These are phyloP conservation scores for Mycogone perniciosa DNA, from an alignment of 2,329 filamentous ascomycete genomes.

Conservation along the genomic window DNA sequence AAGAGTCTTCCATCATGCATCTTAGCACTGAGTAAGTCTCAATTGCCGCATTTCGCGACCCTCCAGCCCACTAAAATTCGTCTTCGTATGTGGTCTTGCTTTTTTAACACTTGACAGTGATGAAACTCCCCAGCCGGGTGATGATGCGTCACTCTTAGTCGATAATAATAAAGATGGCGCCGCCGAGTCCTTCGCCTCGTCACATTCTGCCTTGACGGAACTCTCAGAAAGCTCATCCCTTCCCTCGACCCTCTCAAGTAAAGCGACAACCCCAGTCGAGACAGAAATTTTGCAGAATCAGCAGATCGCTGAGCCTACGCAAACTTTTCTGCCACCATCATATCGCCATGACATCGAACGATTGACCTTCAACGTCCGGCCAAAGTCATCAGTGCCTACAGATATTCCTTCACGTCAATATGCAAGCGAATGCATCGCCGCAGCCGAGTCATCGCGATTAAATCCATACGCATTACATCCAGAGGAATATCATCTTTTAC, in stretches of 20 bases:
- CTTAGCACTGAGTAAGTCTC: conserved; percentile 24
- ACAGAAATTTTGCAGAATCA: conserved; percentile 24
- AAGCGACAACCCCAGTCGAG: conserved; percentile 56
- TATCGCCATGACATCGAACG: conserved; percentile 28
- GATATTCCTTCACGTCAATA: conserved; percentile 69
- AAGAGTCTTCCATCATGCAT: conserved; percentile 19
- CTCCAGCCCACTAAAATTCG: neutral
- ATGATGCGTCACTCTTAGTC: conserved; percentile 14
- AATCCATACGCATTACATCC: conserved; percentile 84
- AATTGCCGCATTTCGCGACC: neutral
- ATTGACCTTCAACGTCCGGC: conserved; percentile 53
- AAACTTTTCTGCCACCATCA: conserved; percentile 18
- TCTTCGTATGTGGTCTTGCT: neutral
- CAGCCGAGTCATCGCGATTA: conserved; percentile 81
- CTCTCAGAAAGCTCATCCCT: conserved; percentile 50
- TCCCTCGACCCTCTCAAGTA: conserved; percentile 52
- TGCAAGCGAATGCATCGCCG: conserved; percentile 83
- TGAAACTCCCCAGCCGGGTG: conserved; percentile 17
- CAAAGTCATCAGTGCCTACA: conserved; percentile 77
- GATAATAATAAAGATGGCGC: conserved; percentile 16
- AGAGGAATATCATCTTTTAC: conserved; percentile 74
- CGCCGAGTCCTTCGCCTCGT: conserved; percentile 44
- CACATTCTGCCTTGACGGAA: conserved; percentile 47
- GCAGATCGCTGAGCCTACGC: conserved; percentile 13
- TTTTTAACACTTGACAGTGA: conserved; percentile 15